phyloP scores from a whole-genome alignment of 148 eudicot species.

The Silene latifolia region DNA sequence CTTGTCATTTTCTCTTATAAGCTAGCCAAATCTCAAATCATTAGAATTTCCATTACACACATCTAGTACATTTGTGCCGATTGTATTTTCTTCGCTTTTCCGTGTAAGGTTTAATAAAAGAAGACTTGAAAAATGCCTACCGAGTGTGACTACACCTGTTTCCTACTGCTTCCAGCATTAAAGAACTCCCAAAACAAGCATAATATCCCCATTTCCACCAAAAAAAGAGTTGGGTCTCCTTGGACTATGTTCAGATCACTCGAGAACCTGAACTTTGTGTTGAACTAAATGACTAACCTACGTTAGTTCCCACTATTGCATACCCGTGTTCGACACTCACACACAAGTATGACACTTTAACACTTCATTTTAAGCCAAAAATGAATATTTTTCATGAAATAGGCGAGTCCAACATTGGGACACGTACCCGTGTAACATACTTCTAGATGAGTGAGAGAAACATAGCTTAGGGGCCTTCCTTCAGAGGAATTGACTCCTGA shows the following conservation, averaged over 20 bases:
- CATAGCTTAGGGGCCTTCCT: constrained; percentile 31
- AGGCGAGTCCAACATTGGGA: not conserved
- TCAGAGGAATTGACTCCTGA: constrained; percentile 35
- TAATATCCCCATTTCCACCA: constrained; percentile 1
- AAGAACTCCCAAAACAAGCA: not conserved
- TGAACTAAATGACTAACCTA: not conserved
- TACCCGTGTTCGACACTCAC: not conserved
- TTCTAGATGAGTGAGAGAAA: not conserved
- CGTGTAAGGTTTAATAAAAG: not conserved
- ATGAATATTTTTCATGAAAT: not conserved
- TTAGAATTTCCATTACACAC: not conserved
- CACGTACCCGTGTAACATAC: not conserved
- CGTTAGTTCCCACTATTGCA: not conserved
- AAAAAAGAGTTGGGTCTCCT: not conserved
- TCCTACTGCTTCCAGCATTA: constrained; percentile 11
- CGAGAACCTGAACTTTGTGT: constrained; percentile 8
- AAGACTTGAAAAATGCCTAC: constrained; percentile 7
- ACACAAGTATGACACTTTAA: not conserved
- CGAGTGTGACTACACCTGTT: constrained; percentile 2
- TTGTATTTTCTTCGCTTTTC: constrained; percentile 6
- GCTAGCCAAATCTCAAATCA: not conserved
- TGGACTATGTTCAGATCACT: constrained; percentile 1
- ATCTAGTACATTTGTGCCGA: constrained; percentile 9
- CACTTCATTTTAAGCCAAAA: not conserved
- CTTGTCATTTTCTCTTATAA: not conserved